A percentile compares a stretch with the other conserved stretches of the same genome.
Evolutionary conservation across 176 grass and related monocot genomes (phyloP).

Genomic region (Zea mays): Zm-B73-REFERENCE-NAM-5.0 NC_050096.1:51276501-51277000

Average conservation of each 20-base stretch:
- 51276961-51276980: constrained; percentile 89
- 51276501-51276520: too few relatives aligned
- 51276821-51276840: constrained; percentile 15
- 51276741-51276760: constrained; percentile 71
- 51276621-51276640: not conserved
- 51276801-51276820: constrained; percentile 25
- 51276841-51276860: constrained; percentile 36
- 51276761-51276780: constrained; percentile 77
- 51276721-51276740: constrained; percentile 61
- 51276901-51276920: constrained; percentile 79
- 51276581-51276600: constrained; percentile 15
- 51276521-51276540: too few relatives aligned
- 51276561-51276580: not conserved
- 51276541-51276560: not conserved
- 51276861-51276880: constrained; percentile 32
- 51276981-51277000: constrained; percentile 69
- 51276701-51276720: constrained; percentile 71
- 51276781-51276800: constrained; percentile 79
- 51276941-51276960: constrained; percentile 89
- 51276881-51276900: constrained; percentile 70
- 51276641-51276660: constrained; percentile 40
- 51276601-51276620: not conserved
- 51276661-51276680: constrained; percentile 44
- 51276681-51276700: constrained; percentile 61
- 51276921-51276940: constrained; percentile 81